Base-by-base conservation (phyloP, 176 grass and related monocot species). In the Poa annua region DNA sequence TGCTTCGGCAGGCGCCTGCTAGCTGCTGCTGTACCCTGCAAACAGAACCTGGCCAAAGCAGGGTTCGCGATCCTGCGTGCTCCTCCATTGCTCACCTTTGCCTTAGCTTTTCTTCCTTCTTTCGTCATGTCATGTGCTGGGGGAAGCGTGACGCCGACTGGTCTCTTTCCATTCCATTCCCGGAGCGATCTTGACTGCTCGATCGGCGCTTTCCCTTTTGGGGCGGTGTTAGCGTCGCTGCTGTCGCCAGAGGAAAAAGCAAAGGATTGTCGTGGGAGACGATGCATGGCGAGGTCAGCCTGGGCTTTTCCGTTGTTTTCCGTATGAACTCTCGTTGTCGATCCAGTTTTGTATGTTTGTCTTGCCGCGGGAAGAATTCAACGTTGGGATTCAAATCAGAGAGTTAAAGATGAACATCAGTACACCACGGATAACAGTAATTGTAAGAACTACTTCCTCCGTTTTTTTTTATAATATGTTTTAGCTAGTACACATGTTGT, bases 131-230 rank as follows among this genome's bases (percentile, higher is more conserved):
- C 75, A 71, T 62, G 53, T 79, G 75, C 70, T 29, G 1, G 26
- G 74, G 36, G 60, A 53, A 80, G 68, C 45, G 77, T 83, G 53
- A 83, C 41, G 64, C 10, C 53, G 73, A 62, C 86, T 12, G 11
- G 39, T 53, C 74, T 62, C 71, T 50, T 49, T 74, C 69, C 11
- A 21, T 59, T 13, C 34, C 47, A 49, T 47, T 85, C 26, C 57
- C 15, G 32, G 33, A 9, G 32, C 74, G 42, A 74, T 78, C 71
- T 87, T 83, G 64, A 63, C 80, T 53, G 64, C 5, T 54, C 17
- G 64, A 3, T 54, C 17, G 29, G 33, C 15, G 0, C 22, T 0
- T 29, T 11, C 38, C 11, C 7, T 71, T 76, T 39, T n/a, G n/a
- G n/a, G n/a, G n/a, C n/a, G n/a, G n/a, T n/a, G n/a, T n/a, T n/a